Percentiles rank a stretch among this genome's conserved stretches.
phyloP scores from a whole-genome alignment of 805 yeast species.

The Pichia membranifaciens region DNA sequence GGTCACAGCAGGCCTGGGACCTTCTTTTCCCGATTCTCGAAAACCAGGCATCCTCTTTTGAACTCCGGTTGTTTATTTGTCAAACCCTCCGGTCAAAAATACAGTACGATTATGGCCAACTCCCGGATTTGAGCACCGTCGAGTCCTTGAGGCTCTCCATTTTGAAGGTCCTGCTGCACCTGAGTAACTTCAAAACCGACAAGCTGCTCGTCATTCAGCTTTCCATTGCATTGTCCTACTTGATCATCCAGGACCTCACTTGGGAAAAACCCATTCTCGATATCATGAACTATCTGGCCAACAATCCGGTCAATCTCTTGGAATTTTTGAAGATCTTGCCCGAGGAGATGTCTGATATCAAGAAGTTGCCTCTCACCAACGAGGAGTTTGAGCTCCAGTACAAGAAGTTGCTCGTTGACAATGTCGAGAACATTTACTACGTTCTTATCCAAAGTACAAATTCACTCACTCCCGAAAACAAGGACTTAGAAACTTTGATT shows the following conservation, averaged over 20 bases:
- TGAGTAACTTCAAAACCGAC: constrained; percentile 19
- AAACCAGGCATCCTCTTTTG: constrained; percentile 32
- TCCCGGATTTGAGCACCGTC: constrained; percentile 50
- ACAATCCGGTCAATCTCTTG: constrained; percentile 45
- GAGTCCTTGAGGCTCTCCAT: constrained; percentile 62
- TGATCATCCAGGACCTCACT: constrained; percentile 66
- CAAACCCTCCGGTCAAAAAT: constrained; percentile 86
- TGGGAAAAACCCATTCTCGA: constrained; percentile 75
- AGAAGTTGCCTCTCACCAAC: constrained; percentile 71
- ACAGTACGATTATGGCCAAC: constrained; percentile 77
- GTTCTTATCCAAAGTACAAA: constrained; percentile 50
- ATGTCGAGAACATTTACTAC: constrained; percentile 61
- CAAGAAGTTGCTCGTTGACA: constrained; percentile 53
- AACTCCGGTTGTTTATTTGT: constrained; percentile 75
- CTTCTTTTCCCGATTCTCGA: constrained; percentile 51
- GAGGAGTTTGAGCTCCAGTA: constrained; percentile 70
- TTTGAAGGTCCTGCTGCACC: constrained; percentile 47
- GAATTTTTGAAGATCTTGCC: constrained; percentile 86
- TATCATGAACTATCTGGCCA: constrained; percentile 45
- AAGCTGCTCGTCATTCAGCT: constrained; percentile 76
- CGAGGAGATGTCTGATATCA: constrained; percentile 78
- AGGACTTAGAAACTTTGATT: constrained; percentile 39
- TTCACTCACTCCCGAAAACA: constrained; percentile 16
- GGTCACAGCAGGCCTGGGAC: constrained; percentile 78
- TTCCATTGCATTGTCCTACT: constrained; percentile 72